phyloP scores from a whole-genome alignment of 2,329 filamentous ascomycete species.

The Fusarium nematophilum region DNA sequence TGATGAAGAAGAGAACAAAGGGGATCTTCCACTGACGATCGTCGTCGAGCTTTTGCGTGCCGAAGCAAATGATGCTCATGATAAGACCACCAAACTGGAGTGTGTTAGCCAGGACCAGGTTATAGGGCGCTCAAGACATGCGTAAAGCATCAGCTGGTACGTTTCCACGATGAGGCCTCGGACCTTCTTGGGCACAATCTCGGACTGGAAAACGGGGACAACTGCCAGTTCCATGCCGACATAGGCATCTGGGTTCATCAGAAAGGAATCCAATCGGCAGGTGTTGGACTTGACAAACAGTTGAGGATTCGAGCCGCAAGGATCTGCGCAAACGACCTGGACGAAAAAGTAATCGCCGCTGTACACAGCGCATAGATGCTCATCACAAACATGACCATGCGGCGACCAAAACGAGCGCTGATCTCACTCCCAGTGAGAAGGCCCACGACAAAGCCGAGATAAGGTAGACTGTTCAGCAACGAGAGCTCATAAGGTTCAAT shows the following conservation, averaged over 20 bases:
- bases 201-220: slow-evolving; percentile 49
- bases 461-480: slow-evolving; percentile 5
- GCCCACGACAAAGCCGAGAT: slow-evolving; percentile 5
- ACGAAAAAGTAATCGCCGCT: slow-evolving; percentile 48
- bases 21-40: slow-evolving; percentile 50
- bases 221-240: slow-evolving; percentile 53
- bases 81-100: slow-evolving; percentile 28
- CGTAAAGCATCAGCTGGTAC: slow-evolving; percentile 7
- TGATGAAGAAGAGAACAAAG: slow-evolving; percentile 47
- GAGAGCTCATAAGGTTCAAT: background rate
- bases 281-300: background rate
- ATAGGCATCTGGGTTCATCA: slow-evolving; percentile 37
- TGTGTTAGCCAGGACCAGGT: background rate
- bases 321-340: slow-evolving; percentile 45
- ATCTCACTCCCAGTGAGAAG: slow-evolving; percentile 45
- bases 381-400: slow-evolving; percentile 50
- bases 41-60: slow-evolving; percentile 42
- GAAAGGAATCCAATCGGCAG: background rate
- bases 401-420: slow-evolving; percentile 47
- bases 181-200: slow-evolving; percentile 44
- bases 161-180: slow-evolving; percentile 45
- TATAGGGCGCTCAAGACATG: slow-evolving; percentile 8
- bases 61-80: slow-evolving; percentile 39
- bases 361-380: slow-evolving; percentile 47
- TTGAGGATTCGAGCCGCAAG: slow-evolving; percentile 50